Conservation (phyloP, 139 green algal genomes). For the Klebsormidium nitens region DNA sequence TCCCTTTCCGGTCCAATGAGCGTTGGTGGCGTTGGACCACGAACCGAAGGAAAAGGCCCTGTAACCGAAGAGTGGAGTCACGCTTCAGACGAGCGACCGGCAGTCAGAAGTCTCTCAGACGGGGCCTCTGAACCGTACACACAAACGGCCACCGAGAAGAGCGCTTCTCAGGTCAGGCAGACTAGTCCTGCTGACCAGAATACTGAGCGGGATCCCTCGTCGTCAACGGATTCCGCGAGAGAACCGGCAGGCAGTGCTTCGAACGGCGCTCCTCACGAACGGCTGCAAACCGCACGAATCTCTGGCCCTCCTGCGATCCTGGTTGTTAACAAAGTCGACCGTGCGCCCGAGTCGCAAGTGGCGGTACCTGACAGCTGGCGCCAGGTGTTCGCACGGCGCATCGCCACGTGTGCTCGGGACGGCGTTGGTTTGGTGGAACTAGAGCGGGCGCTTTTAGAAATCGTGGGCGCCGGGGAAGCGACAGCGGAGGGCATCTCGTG, state of each 20-base stretch:
- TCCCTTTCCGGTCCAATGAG: background rate
- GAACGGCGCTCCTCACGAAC: background rate
- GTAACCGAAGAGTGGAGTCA: too few relatives aligned
- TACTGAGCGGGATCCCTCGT: background rate
- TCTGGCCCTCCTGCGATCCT: conserved; percentile 54
- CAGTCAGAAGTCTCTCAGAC: too few relatives aligned
- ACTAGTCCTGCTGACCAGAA: background rate
- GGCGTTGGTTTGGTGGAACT: conserved; percentile 60
- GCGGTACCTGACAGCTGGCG: conserved; percentile 23
- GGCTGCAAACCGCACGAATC: conserved; percentile 3
- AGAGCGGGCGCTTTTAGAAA: conserved; percentile 44
- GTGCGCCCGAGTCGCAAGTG: background rate
- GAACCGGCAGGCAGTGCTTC: background rate
- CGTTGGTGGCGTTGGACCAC: too few relatives aligned
- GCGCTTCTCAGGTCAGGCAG: background rate
- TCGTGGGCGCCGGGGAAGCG: conserved; percentile 20
- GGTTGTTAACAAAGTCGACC: conserved; percentile 86
- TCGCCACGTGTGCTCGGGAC: conserved; percentile 59
- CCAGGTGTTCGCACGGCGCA: conserved; percentile 36
- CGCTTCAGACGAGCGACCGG: too few relatives aligned
- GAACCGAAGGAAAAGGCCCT: too few relatives aligned
- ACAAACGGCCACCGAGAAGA: background rate
- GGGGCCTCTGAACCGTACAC: background rate
- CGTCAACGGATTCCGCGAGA: background rate
- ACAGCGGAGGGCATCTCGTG: conserved; percentile 61